Evolutionary conservation across 2,329 filamentous ascomycete genomes (phyloP), one percentile per base, ranked within the genome.

Genomic region (Talaromyces sp.): DNA sequence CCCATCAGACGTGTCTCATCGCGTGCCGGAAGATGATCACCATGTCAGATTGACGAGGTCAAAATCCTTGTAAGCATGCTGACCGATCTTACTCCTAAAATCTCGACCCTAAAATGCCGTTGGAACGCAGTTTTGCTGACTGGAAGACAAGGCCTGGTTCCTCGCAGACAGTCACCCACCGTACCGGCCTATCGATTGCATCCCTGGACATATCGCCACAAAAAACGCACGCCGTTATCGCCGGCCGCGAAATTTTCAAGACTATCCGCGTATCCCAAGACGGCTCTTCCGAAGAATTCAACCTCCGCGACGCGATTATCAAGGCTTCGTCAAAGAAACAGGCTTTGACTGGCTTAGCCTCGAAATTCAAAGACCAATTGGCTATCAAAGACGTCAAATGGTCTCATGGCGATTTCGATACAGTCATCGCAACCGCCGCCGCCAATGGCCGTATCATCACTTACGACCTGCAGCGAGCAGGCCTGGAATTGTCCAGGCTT

Each of bases 331-430:
- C 80, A 7, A 81, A 82, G 62, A 80, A 83, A 65, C 78, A 80
- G 64, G 76, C 77, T 40, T 75, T 77, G 23, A 75, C 76, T 54
- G 73, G 67, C 23, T 73, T 79, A 59, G 77, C 79, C 46, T 76
- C 80, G 57, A 79, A 82, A 46, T 79, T 84, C 70, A 82, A 83
- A 66, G 83, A 86, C 64, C 84, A 84, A 64, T 78, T 88, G 66
- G 83, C 84, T 60, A 84, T 87, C 66, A 84, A 84, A 65, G 86
- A 88, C 73, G 86, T 88, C 33, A 87, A 87, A 66, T 88, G 86
- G 86, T 87, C 86, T 58, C 85, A 87, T 75, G 83, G 84, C 64
- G 80, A 81, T 60, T 86, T 82, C 71, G 82, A 81, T 68, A 81
- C 83, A 64, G 82, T 82, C 67, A 85, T 88, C 66, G 86, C 85